Percentiles rank a stretch among this genome's conserved stretches.
phyloP scores from a whole-genome alignment of 495 filamentous ascomycete genomes.

The Parachaetomium inaequale region DNA sequence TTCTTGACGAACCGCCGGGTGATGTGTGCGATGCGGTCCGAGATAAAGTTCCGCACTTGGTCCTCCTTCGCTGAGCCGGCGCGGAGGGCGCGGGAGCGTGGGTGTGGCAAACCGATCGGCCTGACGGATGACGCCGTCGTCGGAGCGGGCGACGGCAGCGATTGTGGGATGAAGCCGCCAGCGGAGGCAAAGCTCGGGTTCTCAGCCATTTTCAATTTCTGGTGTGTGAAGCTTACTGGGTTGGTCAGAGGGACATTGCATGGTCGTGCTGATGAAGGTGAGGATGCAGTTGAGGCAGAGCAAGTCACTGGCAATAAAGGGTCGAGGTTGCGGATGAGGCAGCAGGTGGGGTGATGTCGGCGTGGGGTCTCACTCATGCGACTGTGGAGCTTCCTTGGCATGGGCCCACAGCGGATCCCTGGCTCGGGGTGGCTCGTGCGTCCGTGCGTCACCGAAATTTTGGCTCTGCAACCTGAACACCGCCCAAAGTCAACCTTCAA shows the following conservation, averaged over 20 bases:
- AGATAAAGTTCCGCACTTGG: slow-evolving; percentile 66
- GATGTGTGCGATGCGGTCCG: slow-evolving; percentile 58
- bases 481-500: neutral
- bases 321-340: no score
- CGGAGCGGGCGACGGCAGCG: slow-evolving; percentile 54
- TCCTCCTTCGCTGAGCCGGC: slow-evolving; percentile 75
- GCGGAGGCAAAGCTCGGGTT: neutral
- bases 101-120: slow-evolving; percentile 54
- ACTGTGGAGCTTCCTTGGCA: no score
- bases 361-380: no score
- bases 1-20: slow-evolving; percentile 74
- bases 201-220: slow-evolving; percentile 38
- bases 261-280: neutral
- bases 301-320: no score
- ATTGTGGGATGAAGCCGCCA: slow-evolving; percentile 43
- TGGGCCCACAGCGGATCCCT: neutral
- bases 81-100: slow-evolving; percentile 60
- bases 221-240: neutral
- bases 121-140: slow-evolving; percentile 44
- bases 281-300: neutral
- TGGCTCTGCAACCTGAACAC: neutral
- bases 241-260: slow-evolving; percentile 26
- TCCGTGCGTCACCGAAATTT: slow-evolving; percentile 3
- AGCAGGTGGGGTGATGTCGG: no score
- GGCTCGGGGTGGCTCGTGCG: neutral